Evolutionary conservation across 768 basidiomycete genomes (phyloP), one percentile per base, ranked within the genome.

Genomic region (Gymnopilus junonius): DNA sequence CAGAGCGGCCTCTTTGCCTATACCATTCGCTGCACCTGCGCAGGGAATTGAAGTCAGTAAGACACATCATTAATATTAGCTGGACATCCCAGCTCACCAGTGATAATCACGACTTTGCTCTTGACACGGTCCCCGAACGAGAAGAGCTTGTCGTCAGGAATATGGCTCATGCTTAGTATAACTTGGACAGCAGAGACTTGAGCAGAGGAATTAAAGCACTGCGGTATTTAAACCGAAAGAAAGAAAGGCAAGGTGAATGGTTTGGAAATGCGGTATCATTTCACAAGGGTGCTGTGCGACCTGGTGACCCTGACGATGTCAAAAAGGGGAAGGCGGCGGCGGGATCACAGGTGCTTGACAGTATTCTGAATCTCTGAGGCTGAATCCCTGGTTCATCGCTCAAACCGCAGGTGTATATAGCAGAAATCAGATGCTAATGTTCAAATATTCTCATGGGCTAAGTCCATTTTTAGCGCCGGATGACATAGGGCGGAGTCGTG

Each of bases 41-140:
- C 1, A 55, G 10, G 25, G 32, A 43, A 27, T 31, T 27, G 17
- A 15, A n/a, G n/a, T n/a, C n/a, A 25, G 29, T 23, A 48, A 45
- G n/a, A 55, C 32, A 37, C 34, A n/a, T n/a, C n/a, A n/a, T n/a
- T n/a, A n/a, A n/a, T n/a, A n/a, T n/a, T n/a, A n/a, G n/a, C n/a
- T n/a, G n/a, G n/a, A n/a, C n/a, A n/a, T n/a, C n/a, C n/a, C n/a
- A n/a, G n/a, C n/a, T n/a, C n/a, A 83, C 85, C 85, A 55, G 85
- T 87, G 39, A 87, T 83, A 21, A 87, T 59, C 8, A 85, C 81
- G 7, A 84, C 82, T 58, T 82, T 82, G 55, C 76, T 82, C 54
- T 75, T 76, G 45, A 80, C 76, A 53, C 83, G 78, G 35, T 70
- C 67, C 6, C 78, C 75, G 63, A 83, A 66, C 5, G 75, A 64